These are phyloP conservation scores for Abortiporus biennis DNA, from an alignment of 1,284 basidiomycete species.

Conservation along the genomic window DNA sequence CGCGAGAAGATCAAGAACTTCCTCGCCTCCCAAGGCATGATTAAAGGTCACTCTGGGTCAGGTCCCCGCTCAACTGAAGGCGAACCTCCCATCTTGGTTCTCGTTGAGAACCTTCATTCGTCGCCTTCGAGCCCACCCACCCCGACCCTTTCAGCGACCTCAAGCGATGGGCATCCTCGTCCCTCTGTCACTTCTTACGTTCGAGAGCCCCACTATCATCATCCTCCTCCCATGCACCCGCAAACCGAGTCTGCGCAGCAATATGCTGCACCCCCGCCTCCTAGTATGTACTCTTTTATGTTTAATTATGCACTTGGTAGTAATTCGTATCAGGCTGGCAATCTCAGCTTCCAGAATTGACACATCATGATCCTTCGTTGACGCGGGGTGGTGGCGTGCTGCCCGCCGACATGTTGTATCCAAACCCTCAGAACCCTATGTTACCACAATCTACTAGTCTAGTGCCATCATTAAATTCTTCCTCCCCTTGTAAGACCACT, in stretches of 20 bases:
- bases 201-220: conserved; percentile 29
- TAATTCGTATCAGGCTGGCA: conserved; percentile 27
- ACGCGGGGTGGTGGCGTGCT: conserved; percentile 30
- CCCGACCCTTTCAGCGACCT: conserved; percentile 47
- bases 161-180: conserved; percentile 34
- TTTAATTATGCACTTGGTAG: conserved; percentile 17
- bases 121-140: conserved; percentile 36
- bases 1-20: conserved; percentile 74
- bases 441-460: conserved; percentile 28
- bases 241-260: conserved; percentile 18
- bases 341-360: conserved; percentile 31
- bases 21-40: conserved; percentile 75
- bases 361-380: conserved; percentile 24
- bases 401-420: conserved; percentile 34
- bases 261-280: conserved; percentile 12
- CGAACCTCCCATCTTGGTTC: conserved; percentile 48
- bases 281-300: conserved; percentile 25
- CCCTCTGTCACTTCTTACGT: conserved; percentile 35
- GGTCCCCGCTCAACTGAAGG: conserved; percentile 49
- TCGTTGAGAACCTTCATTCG: conserved; percentile 36
- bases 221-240: conserved; percentile 19
- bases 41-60: conserved; percentile 74
- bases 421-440: conserved; percentile 26
- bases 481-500: conserved; percentile 55
- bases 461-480: conserved; percentile 24